These are phyloP conservation scores for Fusarium scirpi DNA, from an alignment of 2,329 filamentous ascomycete genomes.

Conservation along the genomic window DNA sequence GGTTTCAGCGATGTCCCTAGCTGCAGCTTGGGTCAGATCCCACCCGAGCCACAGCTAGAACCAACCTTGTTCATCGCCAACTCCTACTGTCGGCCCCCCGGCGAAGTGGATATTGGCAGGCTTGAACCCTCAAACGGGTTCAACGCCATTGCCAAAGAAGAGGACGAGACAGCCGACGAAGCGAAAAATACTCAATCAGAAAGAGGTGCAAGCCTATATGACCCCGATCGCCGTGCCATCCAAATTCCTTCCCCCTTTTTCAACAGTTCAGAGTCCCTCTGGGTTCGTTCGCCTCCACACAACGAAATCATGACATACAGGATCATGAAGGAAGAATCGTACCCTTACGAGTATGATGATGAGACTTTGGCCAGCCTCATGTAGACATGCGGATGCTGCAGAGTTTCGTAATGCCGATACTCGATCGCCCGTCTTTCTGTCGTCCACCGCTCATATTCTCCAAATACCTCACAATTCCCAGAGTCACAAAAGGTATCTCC, in stretches of 20 bases:
- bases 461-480: not conserved
- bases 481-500: not conserved
- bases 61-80: not conserved
- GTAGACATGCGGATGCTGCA: not conserved
- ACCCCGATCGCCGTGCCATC: not conserved
- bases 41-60: not conserved
- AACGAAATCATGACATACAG: not conserved
- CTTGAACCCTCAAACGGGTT: not conserved
- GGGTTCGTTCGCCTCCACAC: not conserved
- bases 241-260: not conserved
- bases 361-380: not conserved
- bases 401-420: not conserved
- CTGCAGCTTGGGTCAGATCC: not conserved
- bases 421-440: not conserved
- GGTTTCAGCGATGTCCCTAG: not conserved
- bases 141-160: not conserved
- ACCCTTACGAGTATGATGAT: not conserved
- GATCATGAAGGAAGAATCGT: not conserved
- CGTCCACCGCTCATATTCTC: not conserved
- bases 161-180: not conserved
- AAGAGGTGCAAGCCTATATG: not conserved
- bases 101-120: not conserved
- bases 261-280: not conserved
- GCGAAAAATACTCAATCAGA: not conserved
- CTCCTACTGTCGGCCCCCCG: fast-evolving